Base-by-base conservation (phyloP, 306 rosid genomes). In the Fragaria nilgerrensis region DNA sequence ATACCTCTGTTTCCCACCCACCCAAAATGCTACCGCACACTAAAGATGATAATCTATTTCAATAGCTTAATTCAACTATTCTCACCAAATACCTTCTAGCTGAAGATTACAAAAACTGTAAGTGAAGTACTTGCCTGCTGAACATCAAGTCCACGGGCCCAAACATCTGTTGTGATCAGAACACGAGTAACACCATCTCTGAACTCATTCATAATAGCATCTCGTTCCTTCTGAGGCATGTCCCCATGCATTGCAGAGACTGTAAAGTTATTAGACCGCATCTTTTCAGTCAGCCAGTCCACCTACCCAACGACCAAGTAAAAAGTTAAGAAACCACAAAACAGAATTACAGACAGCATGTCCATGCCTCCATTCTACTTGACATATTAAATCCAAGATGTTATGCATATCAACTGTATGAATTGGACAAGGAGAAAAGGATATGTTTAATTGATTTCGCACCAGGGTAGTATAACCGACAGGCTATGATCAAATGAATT, bases 101-200 rank as follows among this genome's bases (percentile, higher is more conserved):
- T 37, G n/a, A 53, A 73, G 48, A 49, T 27, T 5, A 39, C 9
- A 72, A 39, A 25, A 48, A 15, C 20, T 25, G 19, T 27, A 17
- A 34, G 45, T 23, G 61, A 45, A 47, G 17, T 83, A 87, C 90
- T 87, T 84, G 75, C 98, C 98, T 95, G 98, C 82, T 95, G 98
- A 47, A 95, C 98, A 84, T 95, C 98, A 85, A 95, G 88, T 25
- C 98, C 98, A 59, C 98, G 90, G 13, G 98, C 98, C 98, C 98
- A 95, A 76, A 95, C 97, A 87, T 95, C 98, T 17, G 98, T 95
- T 45, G 98, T 95, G 50, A 95, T 95, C 66, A 95, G 91, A 19
- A 95, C 98, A 29, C 98, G 97, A 66, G 98, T 95, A 72, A 89
- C 84, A 61, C 97, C 99, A 78, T 88, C 72, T 49, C 97, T 92